Conservation (phyloP, 495 filamentous ascomycete species). For the Aspergillus ostianus region DNA sequence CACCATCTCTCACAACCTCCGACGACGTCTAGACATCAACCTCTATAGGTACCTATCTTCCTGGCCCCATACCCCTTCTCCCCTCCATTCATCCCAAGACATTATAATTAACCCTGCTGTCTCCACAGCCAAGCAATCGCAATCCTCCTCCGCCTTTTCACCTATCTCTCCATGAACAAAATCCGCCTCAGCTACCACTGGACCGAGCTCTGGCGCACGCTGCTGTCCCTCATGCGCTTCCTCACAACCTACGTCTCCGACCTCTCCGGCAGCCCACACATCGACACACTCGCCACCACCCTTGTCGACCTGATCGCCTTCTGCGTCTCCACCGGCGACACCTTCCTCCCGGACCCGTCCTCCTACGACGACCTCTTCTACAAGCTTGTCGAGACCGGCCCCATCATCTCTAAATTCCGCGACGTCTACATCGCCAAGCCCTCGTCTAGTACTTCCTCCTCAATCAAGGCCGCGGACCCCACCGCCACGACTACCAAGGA, state of each 20-base stretch:
- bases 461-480: conserved; percentile 16
- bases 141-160: conserved; percentile 75
- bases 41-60: conserved; percentile 64
- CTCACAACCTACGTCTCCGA: conserved; percentile 80
- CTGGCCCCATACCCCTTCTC: background rate
- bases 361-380: conserved; percentile 97
- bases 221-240: conserved; percentile 88
- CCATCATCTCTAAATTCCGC: conserved; percentile 79
- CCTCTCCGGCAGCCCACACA: conserved; percentile 60
- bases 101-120: conserved; percentile 4
- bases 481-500: conserved; percentile 18
- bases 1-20: conserved; percentile 90
- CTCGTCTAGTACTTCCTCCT: conserved; percentile 12
- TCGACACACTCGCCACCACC: conserved; percentile 47
- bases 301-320: conserved; percentile 85
- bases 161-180: conserved; percentile 76
- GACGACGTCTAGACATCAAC: conserved; percentile 76
- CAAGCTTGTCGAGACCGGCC: conserved; percentile 91
- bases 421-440: conserved; percentile 57
- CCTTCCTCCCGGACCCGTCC: conserved; percentile 84
- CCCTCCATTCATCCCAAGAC: background rate
- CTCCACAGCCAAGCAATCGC: conserved; percentile 55
- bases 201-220: conserved; percentile 89
- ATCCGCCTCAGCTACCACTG: conserved; percentile 85
- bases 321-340: conserved; percentile 81